Base-by-base conservation (phyloP, 495 filamentous ascomycete species). In the Penicillium herquei region DNA sequence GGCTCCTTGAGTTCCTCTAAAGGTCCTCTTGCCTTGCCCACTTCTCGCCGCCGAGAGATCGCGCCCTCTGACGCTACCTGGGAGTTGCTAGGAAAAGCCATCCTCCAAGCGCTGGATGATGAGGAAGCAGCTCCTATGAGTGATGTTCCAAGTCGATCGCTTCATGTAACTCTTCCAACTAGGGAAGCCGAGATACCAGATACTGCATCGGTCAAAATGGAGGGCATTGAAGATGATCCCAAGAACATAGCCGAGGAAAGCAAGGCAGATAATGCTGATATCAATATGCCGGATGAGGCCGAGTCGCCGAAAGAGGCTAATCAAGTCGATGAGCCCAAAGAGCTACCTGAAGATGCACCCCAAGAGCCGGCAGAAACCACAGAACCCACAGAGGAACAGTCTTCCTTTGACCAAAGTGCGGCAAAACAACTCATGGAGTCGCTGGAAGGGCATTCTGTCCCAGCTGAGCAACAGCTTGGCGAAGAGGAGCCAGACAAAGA, bases 21-120 rank as follows among this genome's bases (percentile, higher is more conserved):
- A 39, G 63, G 55, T 7, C 59, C 71, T 16, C 69, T 77, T 51
- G 54, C 65, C 1, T 37, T 70, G 3, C 64, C 57, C 9, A 55
- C 66, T n/a, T 65, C 64, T 26, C 63, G 62, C 14, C 63, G 67
- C 14, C 63, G 67, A 54, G 67, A 70, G 33, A 60, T 79, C 10
- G 66, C 49, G 21, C 60, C 71, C n/a, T 45, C 61, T 32, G 57
- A 61, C n/a, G 57, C 63, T n/a, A 81, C 72, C 3, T 88, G 79
- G 82, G 71, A 73, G 32, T 77, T 72, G 18, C 63, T 81, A 60
- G 84, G 79, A 26, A 84, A 79, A 64, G 82, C 73, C 7, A 75
- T 90, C n/a, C 65, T 87, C 3, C 66, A 75, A 40, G 68, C 79
- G 6, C 63, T 82, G 7, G 61, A 68, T 49, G 68, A 74, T 7